These are phyloP conservation scores for Sutorius australiensis DNA, from an alignment of 768 basidiomycete species.

Conservation along the genomic window DNA sequence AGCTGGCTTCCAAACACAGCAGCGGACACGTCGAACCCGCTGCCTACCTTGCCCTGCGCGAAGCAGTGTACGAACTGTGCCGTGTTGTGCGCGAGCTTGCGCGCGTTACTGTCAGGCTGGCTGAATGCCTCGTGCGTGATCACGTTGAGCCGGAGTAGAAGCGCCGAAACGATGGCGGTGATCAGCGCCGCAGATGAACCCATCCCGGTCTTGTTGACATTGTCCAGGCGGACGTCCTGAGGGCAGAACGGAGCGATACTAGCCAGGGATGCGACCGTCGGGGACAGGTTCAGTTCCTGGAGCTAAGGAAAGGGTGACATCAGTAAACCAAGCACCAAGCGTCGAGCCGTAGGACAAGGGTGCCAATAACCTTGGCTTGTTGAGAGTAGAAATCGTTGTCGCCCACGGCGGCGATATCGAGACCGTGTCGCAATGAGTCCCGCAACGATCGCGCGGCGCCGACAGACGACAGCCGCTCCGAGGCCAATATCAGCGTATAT, in stretches of 20 bases:
- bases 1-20: conserved; percentile 94
- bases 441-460: conserved; percentile 43
- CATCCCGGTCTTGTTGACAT: conserved; percentile 98
- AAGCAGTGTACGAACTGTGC: conserved; percentile 94
- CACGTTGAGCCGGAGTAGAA: conserved; percentile 72
- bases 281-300: conserved; percentile 53
- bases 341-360: background rate
- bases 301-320: conserved; percentile 44
- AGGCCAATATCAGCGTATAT: conserved; percentile 64
- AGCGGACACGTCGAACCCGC: conserved; percentile 93
- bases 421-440: conserved; percentile 44
- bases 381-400: conserved; percentile 99
- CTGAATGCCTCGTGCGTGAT: conserved; percentile 51
- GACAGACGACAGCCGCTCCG: conserved; percentile 38
- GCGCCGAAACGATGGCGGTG: conserved; percentile 85
- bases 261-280: conserved; percentile 59
- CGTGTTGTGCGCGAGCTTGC: conserved; percentile 79
- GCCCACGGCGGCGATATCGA: conserved; percentile 81
- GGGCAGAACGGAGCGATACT: conserved; percentile 73
- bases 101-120: conserved; percentile 41
- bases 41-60: conserved; percentile 97
- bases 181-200: conserved; percentile 97
- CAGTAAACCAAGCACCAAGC: background rate
- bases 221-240: conserved; percentile 61
- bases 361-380: conserved; percentile 59